A percentile compares a stretch with the other conserved stretches of the same genome.
Evolutionary conservation across 2,329 filamentous ascomycete genomes (phyloP).

Genomic region (Alternaria dauci): DNA sequence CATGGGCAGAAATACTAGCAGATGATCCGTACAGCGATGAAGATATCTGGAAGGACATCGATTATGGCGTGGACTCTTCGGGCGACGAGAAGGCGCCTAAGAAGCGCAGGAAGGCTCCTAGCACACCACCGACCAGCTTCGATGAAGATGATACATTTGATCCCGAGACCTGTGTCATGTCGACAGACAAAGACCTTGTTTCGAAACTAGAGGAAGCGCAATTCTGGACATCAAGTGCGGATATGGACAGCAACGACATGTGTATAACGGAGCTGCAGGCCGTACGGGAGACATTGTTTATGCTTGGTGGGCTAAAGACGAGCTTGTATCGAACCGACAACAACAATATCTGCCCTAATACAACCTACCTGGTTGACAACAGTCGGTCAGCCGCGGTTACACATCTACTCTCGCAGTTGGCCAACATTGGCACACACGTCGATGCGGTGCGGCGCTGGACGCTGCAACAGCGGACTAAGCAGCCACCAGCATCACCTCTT

Average conservation of each 20-base stretch:
- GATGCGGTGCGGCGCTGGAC: conserved; percentile 60
- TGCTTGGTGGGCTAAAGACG: conserved; percentile 81
- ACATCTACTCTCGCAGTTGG: conserved; percentile 56
- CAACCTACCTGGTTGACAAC: conserved; percentile 53
- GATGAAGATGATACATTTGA: conserved; percentile 49
- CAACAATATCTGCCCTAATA: conserved; percentile 44
- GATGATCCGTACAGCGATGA: conserved; percentile 78
- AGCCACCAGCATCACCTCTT: conserved; percentile 46
- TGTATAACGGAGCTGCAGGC: conserved; percentile 74
- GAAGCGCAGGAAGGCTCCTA: conserved; percentile 25
- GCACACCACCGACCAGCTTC: conserved; percentile 49
- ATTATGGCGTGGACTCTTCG: conserved; percentile 71
- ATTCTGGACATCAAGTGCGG: conserved; percentile 54
- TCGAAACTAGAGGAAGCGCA: conserved; percentile 55
- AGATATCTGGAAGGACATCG: conserved; percentile 74
- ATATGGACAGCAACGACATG: conserved; percentile 24
- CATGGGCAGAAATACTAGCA: conserved; percentile 80
- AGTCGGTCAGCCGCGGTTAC: conserved; percentile 44
- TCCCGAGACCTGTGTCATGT: conserved; percentile 45
- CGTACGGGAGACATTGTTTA: conserved; percentile 81
- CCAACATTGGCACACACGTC: conserved; percentile 59
- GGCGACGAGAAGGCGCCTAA: conserved; percentile 62
- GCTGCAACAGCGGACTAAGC: conserved; percentile 20
- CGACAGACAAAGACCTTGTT: conserved; percentile 39
- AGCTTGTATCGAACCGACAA: conserved; percentile 67